A percentile compares a stretch with the other conserved stretches of the same genome.
These are phyloP conservation scores for Sporothrix schenckii DNA, from an alignment of 2,329 filamentous ascomycete genomes.

Conservation along the genomic window DNA sequence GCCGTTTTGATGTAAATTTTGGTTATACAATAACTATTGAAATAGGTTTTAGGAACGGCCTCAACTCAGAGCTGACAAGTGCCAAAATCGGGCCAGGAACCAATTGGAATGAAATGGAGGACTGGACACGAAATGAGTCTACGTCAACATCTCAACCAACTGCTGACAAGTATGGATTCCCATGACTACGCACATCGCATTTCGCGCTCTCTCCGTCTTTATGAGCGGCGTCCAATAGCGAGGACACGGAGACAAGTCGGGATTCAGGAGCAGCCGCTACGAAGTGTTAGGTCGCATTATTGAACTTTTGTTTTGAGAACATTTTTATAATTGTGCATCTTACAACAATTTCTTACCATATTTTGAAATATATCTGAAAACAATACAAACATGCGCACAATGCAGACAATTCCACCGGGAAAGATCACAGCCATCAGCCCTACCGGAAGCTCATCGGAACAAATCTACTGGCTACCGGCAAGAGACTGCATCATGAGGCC, in stretches of 20 bases:
- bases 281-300: too few relatives aligned
- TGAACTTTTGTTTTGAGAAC: too few relatives aligned
- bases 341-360: too few relatives aligned
- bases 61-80: too few relatives aligned
- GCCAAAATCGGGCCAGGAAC: too few relatives aligned
- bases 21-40: too few relatives aligned
- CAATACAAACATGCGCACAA: background rate
- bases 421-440: constrained; percentile 9
- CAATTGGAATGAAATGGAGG: background rate
- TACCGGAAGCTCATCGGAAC: background rate
- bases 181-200: background rate
- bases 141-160: too few relatives aligned
- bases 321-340: too few relatives aligned
- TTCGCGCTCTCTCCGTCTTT: background rate
- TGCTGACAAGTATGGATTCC: too few relatives aligned
- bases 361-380: background rate
- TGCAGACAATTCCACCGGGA: constrained; percentile 6
- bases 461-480: background rate
- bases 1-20: too few relatives aligned
- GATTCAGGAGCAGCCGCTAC: background rate
- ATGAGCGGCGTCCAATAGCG: constrained; percentile 9
- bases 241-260: background rate
- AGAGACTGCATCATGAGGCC: background rate
- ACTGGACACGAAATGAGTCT: background rate
- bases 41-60: too few relatives aligned